These are phyloP conservation scores for Yarrowia bubula DNA, from an alignment of 805 yeast genomes.

Conservation along the genomic window DNA sequence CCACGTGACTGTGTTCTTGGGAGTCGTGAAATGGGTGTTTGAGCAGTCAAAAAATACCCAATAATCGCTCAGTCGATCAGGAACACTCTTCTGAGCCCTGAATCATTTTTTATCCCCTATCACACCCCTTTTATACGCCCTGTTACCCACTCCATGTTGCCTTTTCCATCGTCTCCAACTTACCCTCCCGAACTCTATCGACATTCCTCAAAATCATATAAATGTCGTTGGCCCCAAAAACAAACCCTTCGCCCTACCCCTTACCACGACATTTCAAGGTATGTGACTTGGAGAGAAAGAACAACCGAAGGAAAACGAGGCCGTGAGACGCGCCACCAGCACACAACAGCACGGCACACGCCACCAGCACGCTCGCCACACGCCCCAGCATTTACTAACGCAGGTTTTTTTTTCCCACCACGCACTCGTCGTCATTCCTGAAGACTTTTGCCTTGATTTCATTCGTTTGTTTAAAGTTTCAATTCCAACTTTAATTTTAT, in stretches of 20 bases:
- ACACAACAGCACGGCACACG: neutral
- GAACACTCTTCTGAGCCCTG: no score
- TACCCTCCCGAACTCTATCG: slow-evolving; percentile 25
- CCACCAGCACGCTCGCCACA: neutral
- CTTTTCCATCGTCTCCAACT: neutral
- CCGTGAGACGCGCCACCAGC: no score
- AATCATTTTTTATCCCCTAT: no score
- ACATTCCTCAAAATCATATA: slow-evolving; percentile 23
- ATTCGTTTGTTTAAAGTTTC: slow-evolving; percentile 10
- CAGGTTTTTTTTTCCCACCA: neutral
- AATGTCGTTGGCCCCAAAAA: slow-evolving; percentile 18
- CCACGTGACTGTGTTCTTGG: neutral
- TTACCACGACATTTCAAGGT: slow-evolving; percentile 28
- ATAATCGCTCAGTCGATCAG: no score
- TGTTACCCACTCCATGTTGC: neutral
- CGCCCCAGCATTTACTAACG: neutral
- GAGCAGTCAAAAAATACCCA: neutral
- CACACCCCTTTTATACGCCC: neutral
- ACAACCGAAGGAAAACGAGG: neutral
- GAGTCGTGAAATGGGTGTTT: neutral
- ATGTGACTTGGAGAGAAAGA: neutral
- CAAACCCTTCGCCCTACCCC: slow-evolving; percentile 28
- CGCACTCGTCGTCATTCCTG: neutral
- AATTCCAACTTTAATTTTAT: neutral
- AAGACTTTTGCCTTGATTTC: neutral